Evolutionary conservation across 164 flowering plant species (phyloP).

Genomic region (Cinnamomum chago): DNA sequence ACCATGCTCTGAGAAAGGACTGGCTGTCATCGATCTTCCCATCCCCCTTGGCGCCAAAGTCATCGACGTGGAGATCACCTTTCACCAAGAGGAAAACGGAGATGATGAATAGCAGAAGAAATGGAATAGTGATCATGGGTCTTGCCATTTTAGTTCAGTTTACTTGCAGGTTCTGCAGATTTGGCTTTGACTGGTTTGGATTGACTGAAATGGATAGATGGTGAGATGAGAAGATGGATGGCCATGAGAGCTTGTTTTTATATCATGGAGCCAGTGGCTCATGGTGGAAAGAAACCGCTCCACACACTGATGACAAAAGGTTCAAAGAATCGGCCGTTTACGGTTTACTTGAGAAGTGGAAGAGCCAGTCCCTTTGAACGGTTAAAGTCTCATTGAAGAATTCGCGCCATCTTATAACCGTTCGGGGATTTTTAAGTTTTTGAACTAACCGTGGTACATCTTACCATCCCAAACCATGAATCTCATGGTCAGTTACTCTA

Average conservation of each 20-base stretch:
- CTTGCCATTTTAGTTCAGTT: constrained; percentile 4
- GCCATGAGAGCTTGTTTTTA: neutral
- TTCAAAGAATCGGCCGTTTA: neutral
- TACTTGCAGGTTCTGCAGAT: neutral
- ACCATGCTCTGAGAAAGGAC: constrained; percentile 34
- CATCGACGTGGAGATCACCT: constrained; percentile 14
- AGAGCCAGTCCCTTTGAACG: neutral
- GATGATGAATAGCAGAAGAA: neutral
- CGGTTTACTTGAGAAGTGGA: neutral
- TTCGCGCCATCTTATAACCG: neutral
- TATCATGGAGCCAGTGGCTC: neutral
- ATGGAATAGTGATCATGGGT: neutral
- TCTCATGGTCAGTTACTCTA: no score
- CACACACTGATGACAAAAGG: no score
- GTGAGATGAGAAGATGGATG: neutral
- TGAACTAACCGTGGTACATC: neutral
- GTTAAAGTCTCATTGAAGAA: neutral
- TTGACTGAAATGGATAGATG: neutral
- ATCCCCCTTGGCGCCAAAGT: constrained; percentile 31
- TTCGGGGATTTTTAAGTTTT: neutral
- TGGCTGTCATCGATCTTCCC: constrained; percentile 27
- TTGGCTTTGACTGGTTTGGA: neutral
- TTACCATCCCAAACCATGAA: neutral
- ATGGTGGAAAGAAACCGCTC: no score
- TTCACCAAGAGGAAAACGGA: neutral